Conservation (phyloP, 2,329 filamentous ascomycete genomes). For the Lachnellula subtilissima region DNA sequence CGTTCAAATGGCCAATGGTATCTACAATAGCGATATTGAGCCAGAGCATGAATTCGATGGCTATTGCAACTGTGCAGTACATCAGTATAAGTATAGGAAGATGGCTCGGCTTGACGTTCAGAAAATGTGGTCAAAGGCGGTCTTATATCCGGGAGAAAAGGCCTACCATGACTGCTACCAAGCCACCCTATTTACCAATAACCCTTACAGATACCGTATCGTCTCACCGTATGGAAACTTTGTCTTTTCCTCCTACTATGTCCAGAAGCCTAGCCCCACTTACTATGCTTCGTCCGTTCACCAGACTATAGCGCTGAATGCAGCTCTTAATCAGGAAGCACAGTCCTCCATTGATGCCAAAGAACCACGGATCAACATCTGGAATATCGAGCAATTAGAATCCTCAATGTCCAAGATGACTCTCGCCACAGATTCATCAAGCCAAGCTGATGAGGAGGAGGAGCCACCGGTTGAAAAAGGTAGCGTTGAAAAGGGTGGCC, state of each 20-base stretch:
- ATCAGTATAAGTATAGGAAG: constrained; percentile 36
- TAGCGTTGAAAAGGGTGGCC: neutral
- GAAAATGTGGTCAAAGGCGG: constrained; percentile 40
- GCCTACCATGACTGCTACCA: constrained; percentile 18
- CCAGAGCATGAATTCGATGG: constrained; percentile 41
- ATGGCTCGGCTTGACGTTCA: constrained; percentile 35
- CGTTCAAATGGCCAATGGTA: constrained; percentile 36
- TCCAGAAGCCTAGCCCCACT: constrained; percentile 26
- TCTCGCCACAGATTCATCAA: neutral
- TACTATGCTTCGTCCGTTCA: constrained; percentile 33
- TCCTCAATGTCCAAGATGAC: constrained; percentile 29
- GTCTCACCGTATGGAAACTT: constrained; percentile 33
- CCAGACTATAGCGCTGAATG: constrained; percentile 35
- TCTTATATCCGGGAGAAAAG: constrained; percentile 39
- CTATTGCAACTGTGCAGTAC: constrained; percentile 38
- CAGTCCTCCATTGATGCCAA: constrained; percentile 31
- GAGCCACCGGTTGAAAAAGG: constrained; percentile 10
- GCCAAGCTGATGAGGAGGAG: neutral
- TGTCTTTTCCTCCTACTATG: constrained; percentile 6
- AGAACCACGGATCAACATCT: constrained; percentile 36
- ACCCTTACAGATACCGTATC: constrained; percentile 33
- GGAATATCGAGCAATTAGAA: constrained; percentile 32
- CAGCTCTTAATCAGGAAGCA: constrained; percentile 33
- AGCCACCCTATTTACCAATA: constrained; percentile 27
- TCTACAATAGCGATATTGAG: constrained; percentile 44